Base-by-base conservation (phyloP, 139 green algal species). In the Chlamydomonas eustigma region DNA sequence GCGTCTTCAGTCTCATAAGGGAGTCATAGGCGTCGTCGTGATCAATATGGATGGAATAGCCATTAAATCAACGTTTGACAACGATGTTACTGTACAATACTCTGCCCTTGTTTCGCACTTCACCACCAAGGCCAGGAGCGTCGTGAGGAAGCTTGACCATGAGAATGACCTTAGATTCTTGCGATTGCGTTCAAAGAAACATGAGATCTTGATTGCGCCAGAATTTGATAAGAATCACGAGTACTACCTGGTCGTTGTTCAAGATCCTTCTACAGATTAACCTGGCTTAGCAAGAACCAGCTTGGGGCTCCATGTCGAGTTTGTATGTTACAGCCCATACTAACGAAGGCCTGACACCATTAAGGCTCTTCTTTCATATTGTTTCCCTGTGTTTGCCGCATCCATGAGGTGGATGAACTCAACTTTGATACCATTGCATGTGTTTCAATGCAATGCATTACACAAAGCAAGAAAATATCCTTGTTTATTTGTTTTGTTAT, bases 151-250 rank as follows among this genome's bases (percentile, higher is more conserved):
- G 76, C 78, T 97, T 36, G 89, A 97, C 39, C 72, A 83, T 22
- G 84, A 92, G 18, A 91, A 97, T 67, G 92, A 97, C 72, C 77
- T 97, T n/a, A 85, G 91, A 51, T 93, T 93, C 73, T 65, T 97
- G 25, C 80, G 93, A 58, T 85, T 97, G 50, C 81, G 93, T 2
- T 58, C 44, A 58, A 91, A 92, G 58, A 90, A 91, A 75, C 90
- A 94, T 77, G 93, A 97, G 75, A 93, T 97, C 71, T 90, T 97
- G 79, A 91, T 98, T 69, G 87, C 88, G 3, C 92, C 93, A 31
- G 84, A 90, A 78, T 92, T 93, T 75, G 86, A 93, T 63, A 87
- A 89, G 73, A 85, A 85, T 25, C 79, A 84, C 39, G 83, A 89
- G 37, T 92, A 92, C 75, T 89, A 88, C 18, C 80, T 95, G 6